phyloP scores from a whole-genome alignment of 768 basidiomycete genomes.

The Mycena floridula region DNA sequence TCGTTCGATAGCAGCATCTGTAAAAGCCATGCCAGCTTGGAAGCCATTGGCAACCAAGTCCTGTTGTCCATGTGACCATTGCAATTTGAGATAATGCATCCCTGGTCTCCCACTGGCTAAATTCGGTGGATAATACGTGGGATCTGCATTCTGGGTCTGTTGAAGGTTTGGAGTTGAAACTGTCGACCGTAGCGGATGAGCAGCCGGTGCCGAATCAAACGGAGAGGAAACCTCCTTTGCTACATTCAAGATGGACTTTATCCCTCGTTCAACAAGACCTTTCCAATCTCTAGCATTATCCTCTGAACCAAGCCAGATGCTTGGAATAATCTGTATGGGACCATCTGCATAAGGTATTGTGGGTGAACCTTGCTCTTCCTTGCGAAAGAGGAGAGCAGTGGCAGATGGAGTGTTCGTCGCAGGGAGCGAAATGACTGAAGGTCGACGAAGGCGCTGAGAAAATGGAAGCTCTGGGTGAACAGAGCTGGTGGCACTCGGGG shows the following conservation, averaged over 20 bases:
- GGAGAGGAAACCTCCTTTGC: slow-evolving; percentile 86
- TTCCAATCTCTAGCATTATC: slow-evolving; percentile 86
- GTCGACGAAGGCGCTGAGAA: slow-evolving; percentile 45
- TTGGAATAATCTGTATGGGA: slow-evolving; percentile 79
- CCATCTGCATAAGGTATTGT: slow-evolving; percentile 72
- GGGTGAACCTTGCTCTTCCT: slow-evolving; percentile 57
- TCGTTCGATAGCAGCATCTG: slow-evolving; percentile 69
- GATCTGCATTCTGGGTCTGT: slow-evolving; percentile 26
- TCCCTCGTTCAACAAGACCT: slow-evolving; percentile 61
- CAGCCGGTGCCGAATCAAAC: slow-evolving; percentile 41
- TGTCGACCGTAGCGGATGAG: slow-evolving; percentile 50
- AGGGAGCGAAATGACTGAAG: slow-evolving; percentile 68
- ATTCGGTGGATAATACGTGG: slow-evolving; percentile 65
- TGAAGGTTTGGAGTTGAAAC: slow-evolving; percentile 65
- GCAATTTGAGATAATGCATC: slow-evolving; percentile 84
- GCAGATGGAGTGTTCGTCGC: slow-evolving; percentile 37
- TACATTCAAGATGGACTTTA: slow-evolving; percentile 82
- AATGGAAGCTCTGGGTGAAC: slow-evolving; percentile 22
- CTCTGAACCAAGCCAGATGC: slow-evolving; percentile 87
- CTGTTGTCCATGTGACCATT: slow-evolving; percentile 92
- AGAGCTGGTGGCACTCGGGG: slow-evolving; percentile 26
- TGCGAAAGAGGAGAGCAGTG: slow-evolving; percentile 52
- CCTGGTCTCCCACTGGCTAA: slow-evolving; percentile 62
- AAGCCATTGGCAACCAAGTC: slow-evolving; percentile 80
- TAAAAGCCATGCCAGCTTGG: slow-evolving; percentile 72